Evolutionary conservation across 2,329 filamentous ascomycete genomes (phyloP).

Genomic region (Emmonsia crescens): DNA sequence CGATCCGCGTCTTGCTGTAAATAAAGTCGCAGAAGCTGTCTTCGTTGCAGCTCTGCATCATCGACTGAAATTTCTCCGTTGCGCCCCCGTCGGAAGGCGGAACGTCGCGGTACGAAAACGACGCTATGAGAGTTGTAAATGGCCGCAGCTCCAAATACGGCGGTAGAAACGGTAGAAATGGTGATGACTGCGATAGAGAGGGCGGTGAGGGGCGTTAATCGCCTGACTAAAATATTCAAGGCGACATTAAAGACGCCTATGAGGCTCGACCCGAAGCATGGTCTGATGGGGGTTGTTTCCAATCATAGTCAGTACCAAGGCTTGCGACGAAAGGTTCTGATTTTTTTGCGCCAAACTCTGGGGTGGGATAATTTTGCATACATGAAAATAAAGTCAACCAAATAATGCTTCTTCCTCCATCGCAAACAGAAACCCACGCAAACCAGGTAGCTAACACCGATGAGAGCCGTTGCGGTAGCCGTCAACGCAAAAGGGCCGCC

Average conservation of each 20-base stretch:
- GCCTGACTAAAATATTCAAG: conserved; percentile 23
- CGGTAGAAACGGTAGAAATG: conserved; percentile 19
- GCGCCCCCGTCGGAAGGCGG: conserved; percentile 6
- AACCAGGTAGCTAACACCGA: conserved; percentile 19
- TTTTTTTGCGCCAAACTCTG: neutral
- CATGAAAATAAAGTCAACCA: conserved; percentile 24
- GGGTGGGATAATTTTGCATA: conserved; percentile 14
- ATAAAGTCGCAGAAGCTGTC: conserved; percentile 28
- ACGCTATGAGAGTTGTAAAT: conserved; percentile 18
- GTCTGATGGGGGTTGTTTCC: conserved; percentile 4
- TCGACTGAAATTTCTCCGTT: conserved; percentile 13
- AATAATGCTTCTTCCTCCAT: conserved; percentile 15
- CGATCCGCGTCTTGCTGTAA: conserved; percentile 21
- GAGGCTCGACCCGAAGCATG: conserved; percentile 20
- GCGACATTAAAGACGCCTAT: conserved; percentile 25
- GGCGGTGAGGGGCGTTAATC: conserved; percentile 18
- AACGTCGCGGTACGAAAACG: conserved; percentile 5
- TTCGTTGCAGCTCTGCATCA: conserved; percentile 31
- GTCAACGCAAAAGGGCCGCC: conserved; percentile 17
- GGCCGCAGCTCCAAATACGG: conserved; percentile 20
- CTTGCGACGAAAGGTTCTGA: neutral
- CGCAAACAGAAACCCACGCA: conserved; percentile 18
- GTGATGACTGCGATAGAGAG: conserved; percentile 20
- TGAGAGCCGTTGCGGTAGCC: conserved; percentile 20
- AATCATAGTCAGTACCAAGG: conserved; percentile 1